These are phyloP conservation scores for Cystobasidium tubakii DNA, from an alignment of 768 basidiomycete species.

Conservation along the genomic window DNA sequence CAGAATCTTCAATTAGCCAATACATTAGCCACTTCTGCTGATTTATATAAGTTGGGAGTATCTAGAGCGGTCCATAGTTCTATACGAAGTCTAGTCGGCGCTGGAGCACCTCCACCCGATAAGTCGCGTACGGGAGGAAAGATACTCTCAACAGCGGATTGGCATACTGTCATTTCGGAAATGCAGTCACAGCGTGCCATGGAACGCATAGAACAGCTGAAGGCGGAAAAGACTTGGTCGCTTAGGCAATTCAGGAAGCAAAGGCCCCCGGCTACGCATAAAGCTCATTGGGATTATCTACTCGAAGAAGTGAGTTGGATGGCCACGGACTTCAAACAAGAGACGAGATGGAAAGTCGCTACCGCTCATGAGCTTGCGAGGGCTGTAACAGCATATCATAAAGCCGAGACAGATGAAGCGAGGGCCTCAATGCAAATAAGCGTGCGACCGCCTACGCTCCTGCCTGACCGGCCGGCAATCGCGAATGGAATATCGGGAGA, in stretches of 20 bases:
- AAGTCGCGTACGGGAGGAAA: slow-evolving; percentile 29
- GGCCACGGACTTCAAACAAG: slow-evolving; percentile 88
- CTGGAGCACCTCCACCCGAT: slow-evolving; percentile 24
- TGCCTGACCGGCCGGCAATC: slow-evolving; percentile 58
- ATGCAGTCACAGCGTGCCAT: slow-evolving; percentile 53
- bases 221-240: slow-evolving; percentile 75
- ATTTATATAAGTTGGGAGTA: slow-evolving; percentile 31
- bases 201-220: slow-evolving; percentile 76
- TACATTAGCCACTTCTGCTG: not conserved
- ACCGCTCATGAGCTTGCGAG: slow-evolving; percentile 75
- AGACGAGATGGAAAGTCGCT: slow-evolving; percentile 82
- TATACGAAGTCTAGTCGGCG: slow-evolving; percentile 17
- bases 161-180: slow-evolving; percentile 41
- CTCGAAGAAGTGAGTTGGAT: slow-evolving; percentile 99
- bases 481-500: slow-evolving; percentile 53
- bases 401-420: slow-evolving; percentile 60
- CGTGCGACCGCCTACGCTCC: slow-evolving; percentile 50
- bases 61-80: not conserved
- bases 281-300: slow-evolving; percentile 91
- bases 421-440: slow-evolving; percentile 54
- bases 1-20: slow-evolving; percentile 17
- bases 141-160: slow-evolving; percentile 8
- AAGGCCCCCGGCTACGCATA: slow-evolving; percentile 66
- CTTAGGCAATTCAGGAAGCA: slow-evolving; percentile 94
- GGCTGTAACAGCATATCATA: slow-evolving; percentile 82